Percentiles rank a stretch among this genome's conserved stretches.
Evolutionary conservation across 106 monocot species (phyloP).

Genomic region (Allium fistulosum): DNA sequence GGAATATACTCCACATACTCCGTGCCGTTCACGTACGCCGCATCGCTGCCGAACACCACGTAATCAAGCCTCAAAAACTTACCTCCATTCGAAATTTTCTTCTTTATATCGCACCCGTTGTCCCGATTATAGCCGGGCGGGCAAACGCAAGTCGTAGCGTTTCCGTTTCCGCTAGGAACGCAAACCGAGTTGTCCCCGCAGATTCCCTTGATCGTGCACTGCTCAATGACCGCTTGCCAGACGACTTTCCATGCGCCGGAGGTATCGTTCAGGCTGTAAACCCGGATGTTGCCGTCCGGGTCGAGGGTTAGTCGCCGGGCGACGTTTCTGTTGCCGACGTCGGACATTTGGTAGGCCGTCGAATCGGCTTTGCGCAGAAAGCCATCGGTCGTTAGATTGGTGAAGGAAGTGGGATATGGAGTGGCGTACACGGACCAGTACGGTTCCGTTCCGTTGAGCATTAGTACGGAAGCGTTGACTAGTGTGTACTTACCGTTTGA

Average conservation of each 20-base stretch:
- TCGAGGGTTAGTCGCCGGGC: conserved; percentile 47
- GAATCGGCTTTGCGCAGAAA: neutral
- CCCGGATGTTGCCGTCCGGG: conserved; percentile 39
- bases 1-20: neutral
- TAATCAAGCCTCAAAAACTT: conserved; percentile 50
- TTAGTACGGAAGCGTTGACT: conserved; percentile 16
- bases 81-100: neutral
- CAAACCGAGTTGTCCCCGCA: conserved; percentile 38
- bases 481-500: conserved; percentile 14
- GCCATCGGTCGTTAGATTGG: conserved; percentile 26
- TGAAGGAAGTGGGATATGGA: neutral
- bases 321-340: neutral
- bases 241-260: conserved; percentile 30
- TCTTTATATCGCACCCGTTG: conserved; percentile 17
- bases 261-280: conserved; percentile 37
- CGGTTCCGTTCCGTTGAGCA: conserved; percentile 6
- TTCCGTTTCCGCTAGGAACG: conserved; percentile 13
- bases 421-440: conserved; percentile 3
- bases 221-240: conserved; percentile 47
- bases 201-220: conserved; percentile 38
- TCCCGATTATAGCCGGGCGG: conserved; percentile 30
- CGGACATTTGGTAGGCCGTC: neutral
- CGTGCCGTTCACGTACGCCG: neutral
- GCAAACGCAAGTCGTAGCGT: conserved; percentile 33
- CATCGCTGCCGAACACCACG: conserved; percentile 15